Conservation (phyloP, 768 basidiomycete genomes). For the Phanerochaete sordida region DNA sequence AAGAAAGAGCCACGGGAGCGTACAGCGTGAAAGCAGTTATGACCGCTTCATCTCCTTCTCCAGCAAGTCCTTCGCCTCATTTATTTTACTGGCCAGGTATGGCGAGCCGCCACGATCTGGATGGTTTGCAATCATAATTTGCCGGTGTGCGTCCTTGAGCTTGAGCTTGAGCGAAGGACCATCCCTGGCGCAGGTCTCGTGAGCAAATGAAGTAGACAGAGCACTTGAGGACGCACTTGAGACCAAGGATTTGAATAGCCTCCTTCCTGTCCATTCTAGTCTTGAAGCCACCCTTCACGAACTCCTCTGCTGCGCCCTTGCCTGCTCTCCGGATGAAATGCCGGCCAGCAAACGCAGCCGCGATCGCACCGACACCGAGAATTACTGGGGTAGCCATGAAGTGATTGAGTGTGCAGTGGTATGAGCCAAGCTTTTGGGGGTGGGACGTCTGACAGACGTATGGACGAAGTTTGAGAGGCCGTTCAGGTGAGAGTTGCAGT, state of each 20-base stretch:
- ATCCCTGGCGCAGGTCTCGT: constrained; percentile 52
- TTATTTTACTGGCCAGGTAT: constrained; percentile 97
- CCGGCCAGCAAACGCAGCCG: constrained; percentile 72
- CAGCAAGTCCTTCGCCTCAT: constrained; percentile 92
- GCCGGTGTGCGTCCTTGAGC: constrained; percentile 93
- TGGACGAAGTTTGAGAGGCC: background rate
- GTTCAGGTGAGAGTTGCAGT: background rate
- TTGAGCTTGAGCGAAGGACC: constrained; percentile 67
- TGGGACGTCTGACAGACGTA: background rate
- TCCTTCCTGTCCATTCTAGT: constrained; percentile 95
- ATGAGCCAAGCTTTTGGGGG: background rate
- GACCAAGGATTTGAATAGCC: constrained; percentile 85
- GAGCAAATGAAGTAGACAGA: background rate
- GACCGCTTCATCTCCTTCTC: constrained; percentile 66
- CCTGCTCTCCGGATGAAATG: constrained; percentile 64
- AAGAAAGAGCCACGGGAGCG: background rate
- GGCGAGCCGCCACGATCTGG: constrained; percentile 99
- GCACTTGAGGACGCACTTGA: constrained; percentile 64
- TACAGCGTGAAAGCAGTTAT: background rate
- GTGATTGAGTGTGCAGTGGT: background rate
- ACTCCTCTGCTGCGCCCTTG: constrained; percentile 70
- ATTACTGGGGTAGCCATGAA: constrained; percentile 78
- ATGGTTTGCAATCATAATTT: constrained; percentile 98
- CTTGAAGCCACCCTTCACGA: constrained; percentile 92
- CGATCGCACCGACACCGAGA: constrained; percentile 73